phyloP scores from a whole-genome alignment of 352 stramenopile genomes.

The Pilasporangium apinafurcum region DNA sequence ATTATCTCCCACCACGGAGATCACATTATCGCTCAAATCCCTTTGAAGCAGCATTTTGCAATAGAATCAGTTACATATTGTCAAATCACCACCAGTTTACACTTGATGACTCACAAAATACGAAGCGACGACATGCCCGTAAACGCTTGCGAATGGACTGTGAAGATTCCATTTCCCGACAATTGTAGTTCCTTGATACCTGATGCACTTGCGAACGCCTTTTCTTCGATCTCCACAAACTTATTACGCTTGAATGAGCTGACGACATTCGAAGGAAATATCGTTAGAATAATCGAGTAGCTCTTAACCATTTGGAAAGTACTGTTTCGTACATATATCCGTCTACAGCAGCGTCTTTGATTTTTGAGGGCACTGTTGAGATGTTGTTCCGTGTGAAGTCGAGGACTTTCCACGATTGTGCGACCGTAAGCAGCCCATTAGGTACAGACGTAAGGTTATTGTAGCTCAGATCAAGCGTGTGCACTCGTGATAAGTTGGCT shows the following conservation, averaged over 20 bases:
- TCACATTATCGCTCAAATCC: conserved; percentile 66
- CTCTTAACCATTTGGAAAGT: background rate
- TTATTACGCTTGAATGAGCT: conserved; percentile 63
- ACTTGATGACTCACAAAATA: conserved; percentile 27
- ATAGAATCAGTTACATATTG: background rate
- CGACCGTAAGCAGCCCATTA: conserved; percentile 24
- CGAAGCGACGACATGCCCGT: conserved; percentile 40
- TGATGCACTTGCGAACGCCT: conserved; percentile 33
- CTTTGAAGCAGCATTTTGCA: conserved; percentile 10
- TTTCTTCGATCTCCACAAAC: conserved; percentile 43
- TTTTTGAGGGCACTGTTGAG: conserved; percentile 21
- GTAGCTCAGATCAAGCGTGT: conserved; percentile 50
- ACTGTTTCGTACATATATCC: conserved; percentile 47
- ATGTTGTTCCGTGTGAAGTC: conserved; percentile 52
- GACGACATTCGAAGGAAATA: conserved; percentile 2
- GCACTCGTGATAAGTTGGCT: conserved; percentile 30
- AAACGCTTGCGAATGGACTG: conserved; percentile 42
- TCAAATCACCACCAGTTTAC: background rate
- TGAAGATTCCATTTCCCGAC: conserved; percentile 55
- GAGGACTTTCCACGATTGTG: conserved; percentile 44
- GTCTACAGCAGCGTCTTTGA: conserved; percentile 25
- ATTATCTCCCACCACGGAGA: conserved; percentile 45
- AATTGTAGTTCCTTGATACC: conserved; percentile 43
- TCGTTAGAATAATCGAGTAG: background rate
- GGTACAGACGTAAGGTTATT: conserved; percentile 43